Base-by-base conservation (phyloP, 225 moss, liverwort and hornwort species). In the Takakia lepidozioides region DNA sequence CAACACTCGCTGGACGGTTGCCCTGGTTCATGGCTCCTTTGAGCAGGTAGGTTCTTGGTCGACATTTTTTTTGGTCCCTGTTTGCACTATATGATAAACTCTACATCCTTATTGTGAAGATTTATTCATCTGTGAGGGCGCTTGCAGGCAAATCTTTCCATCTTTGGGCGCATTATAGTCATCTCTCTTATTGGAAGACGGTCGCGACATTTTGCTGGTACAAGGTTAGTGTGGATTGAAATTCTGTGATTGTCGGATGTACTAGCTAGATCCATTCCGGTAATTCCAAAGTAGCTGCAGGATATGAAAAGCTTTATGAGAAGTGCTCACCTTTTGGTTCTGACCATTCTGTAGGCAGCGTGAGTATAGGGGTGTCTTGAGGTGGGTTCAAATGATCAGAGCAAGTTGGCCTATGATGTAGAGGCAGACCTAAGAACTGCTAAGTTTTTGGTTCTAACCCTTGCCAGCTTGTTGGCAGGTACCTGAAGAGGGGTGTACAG, bases 401-500 rank as follows among this genome's bases (percentile, higher is more conserved):
- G 88, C 19, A 73, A 77, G 63, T 88, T 93, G 70, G 93, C 93
- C 62, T 88, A 93, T 65, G 93, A 93, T 59, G 88, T 93, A 50
- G 93, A 93, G 78, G 86, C 86, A 41, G n/a, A n/a, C n/a, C n/a
- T n/a, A n/a, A n/a, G n/a, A n/a, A n/a, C n/a, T n/a, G n/a, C n/a
- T n/a, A n/a, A n/a, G n/a, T n/a, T n/a, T n/a, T n/a, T n/a, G n/a
- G n/a, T n/a, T n/a, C n/a, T n/a, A n/a, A n/a, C n/a, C n/a, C n/a
- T n/a, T n/a, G n/a, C n/a, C n/a, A n/a, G 63, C 17, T 10, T 67
- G 47, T 25, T 65, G 48, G 59, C 69, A 93, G 93, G 73, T 93
- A 93, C 63, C 62, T 93, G 68, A 93, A 93, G 69, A 85, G 93
- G 56, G 93, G 93, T 21, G 88, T 93, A n/a, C n/a, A n/a, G 93